Percentiles rank a stretch among this genome's conserved stretches.
Evolutionary conservation across 352 stramenopile species (phyloP).

Genomic region (Phytophthora sp.): DNA sequence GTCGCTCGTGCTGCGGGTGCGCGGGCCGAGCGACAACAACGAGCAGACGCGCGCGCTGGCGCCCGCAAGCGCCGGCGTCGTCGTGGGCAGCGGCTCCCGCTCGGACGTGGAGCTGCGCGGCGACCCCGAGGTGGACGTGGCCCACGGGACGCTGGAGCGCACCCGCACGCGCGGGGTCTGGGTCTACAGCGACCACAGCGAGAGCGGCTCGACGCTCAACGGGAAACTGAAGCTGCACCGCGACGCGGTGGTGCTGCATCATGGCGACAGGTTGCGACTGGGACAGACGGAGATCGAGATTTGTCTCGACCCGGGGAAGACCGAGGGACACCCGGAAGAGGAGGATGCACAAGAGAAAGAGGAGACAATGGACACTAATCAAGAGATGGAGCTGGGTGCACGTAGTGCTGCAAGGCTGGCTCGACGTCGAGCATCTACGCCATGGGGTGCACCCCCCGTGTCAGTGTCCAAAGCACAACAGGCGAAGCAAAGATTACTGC

Average conservation of each 20-base stretch:
- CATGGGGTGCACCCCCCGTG: not conserved
- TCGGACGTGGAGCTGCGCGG: constrained; percentile 13
- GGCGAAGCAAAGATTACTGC: constrained; percentile 24
- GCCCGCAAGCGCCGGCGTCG: constrained; percentile 8
- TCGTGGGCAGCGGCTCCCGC: constrained; percentile 14
- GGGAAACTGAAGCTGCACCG: constrained; percentile 41
- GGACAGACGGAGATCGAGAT: constrained; percentile 64
- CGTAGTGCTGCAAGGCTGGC: constrained; percentile 6
- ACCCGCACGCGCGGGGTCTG: constrained; percentile 56
- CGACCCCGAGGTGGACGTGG: constrained; percentile 27
- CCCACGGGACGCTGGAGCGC: constrained; percentile 62
- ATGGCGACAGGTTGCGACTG: constrained; percentile 62
- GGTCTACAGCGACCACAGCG: constrained; percentile 84
- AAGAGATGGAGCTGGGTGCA: constrained; percentile 11
- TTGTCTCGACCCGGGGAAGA: constrained; percentile 23
- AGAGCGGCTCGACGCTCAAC: constrained; percentile 54
- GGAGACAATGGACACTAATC: constrained; percentile 5
- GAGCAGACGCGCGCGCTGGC: not conserved
- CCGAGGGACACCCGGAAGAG: constrained; percentile 3
- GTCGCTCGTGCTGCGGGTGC: constrained; percentile 15
- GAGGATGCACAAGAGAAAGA: constrained; percentile 9
- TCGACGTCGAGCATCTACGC: constrained; percentile 21
- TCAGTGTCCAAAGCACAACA: constrained; percentile 14
- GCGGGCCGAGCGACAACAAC: constrained; percentile 16
- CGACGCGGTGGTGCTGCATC: constrained; percentile 57